Evolutionary conservation across 1,284 basidiomycete species (phyloP), one percentile per base, ranked within the genome.

Genomic region (Ustilago nuda): DNA sequence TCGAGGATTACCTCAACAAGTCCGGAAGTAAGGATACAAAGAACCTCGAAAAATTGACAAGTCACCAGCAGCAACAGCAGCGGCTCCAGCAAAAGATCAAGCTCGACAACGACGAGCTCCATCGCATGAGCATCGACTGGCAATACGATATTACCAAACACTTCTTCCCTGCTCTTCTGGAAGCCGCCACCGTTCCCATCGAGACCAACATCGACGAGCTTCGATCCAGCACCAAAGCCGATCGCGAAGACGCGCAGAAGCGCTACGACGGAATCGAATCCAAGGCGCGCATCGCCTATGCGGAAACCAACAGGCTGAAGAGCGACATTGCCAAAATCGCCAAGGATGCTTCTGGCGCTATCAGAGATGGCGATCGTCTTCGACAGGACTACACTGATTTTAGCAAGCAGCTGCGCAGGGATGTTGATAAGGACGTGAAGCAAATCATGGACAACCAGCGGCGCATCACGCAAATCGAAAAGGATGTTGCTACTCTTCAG

Each of bases 361-460:
- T 33, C 36, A 68, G 61, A 15, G 58, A 65, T 33, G 30, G 35
- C 35, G 56, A 62, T n/a, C 60, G 46, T 27, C 33, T 72, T 27
- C 60, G 50, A 32, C 33, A 57, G 19, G 35, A 63, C 1, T 8
- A 56, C 39, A 27, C 13, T 4, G 43, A 61, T 13, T 56, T 37
- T 12, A 36, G 36, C 36, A 58, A 61, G 11, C 23, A 53, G 23
- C 17, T 68, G 3, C 53, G 62, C 46, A 56, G 51, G 46, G 63
- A 70, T 27, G 8, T 74, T 48, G 60, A 74, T 60, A 65, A 66
- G 37, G 72, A 74, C 60, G 66, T 70, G n/a, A 8, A 6, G 5
- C 59, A 69, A 33, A 65, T 74, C 60, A 36, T 5, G 13, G 56
- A 69, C 52, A 51, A 62, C 13, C 36, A 15, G 7, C 36, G 60